A percentile compares a stretch with the other conserved stretches of the same genome.
These are phyloP conservation scores for Lyophyllum shimeji DNA, from an alignment of 768 basidiomycete species.

Conservation along the genomic window DNA sequence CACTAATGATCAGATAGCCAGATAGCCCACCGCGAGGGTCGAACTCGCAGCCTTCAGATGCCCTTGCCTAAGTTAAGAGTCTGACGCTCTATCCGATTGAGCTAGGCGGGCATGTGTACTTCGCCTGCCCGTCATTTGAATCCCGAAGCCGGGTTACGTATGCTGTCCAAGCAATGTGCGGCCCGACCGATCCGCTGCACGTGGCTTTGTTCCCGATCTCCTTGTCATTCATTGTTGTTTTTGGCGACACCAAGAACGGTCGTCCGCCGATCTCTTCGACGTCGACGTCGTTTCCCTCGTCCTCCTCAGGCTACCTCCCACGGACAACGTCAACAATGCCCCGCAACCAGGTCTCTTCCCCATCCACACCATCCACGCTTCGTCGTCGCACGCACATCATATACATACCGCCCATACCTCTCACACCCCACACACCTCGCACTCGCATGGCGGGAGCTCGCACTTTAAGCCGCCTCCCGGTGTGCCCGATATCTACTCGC, in stretches of 20 bases:
- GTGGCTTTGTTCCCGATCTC: not conserved
- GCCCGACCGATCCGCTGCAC: not conserved
- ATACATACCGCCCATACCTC: constrained; percentile 18
- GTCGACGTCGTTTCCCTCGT: no score
- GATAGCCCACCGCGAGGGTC: constrained; percentile 81
- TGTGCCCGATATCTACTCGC: constrained; percentile 11
- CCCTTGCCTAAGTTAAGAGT: constrained; percentile 29
- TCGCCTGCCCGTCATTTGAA: no score
- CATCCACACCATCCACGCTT: constrained; percentile 54
- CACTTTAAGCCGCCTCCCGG: constrained; percentile 12
- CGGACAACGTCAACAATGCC: constrained; percentile 36
- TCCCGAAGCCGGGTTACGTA: no score
- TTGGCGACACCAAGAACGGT: no score
- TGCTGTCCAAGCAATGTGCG: not conserved
- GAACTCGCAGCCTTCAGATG: constrained; percentile 85
- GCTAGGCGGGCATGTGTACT: constrained; percentile 54
- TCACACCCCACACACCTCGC: not conserved
- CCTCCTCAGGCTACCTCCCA: no score
- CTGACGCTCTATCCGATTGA: constrained; percentile 69
- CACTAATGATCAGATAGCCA: not conserved
- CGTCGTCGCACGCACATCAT: constrained; percentile 23
- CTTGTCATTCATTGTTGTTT: no score
- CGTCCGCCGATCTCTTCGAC: no score
- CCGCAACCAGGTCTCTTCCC: constrained; percentile 72
- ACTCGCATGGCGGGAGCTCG: constrained; percentile 5